Evolutionary conservation across 2,329 filamentous ascomycete genomes (phyloP).

Genomic region (Cordyceps sp.): DNA sequence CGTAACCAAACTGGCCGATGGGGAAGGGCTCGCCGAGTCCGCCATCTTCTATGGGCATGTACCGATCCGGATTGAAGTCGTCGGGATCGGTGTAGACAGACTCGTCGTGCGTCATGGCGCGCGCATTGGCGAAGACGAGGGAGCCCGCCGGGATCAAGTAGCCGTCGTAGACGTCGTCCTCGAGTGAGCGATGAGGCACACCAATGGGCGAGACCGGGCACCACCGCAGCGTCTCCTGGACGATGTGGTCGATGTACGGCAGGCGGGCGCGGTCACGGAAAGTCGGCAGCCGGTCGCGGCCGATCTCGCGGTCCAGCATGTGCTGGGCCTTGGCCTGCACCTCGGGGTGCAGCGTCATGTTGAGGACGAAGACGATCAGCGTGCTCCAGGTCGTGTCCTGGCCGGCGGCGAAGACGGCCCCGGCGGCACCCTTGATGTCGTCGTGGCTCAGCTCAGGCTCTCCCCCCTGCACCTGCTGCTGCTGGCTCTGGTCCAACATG

Average conservation of each 20-base stretch:
- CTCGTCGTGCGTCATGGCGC: constrained; percentile 26
- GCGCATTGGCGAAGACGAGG: constrained; percentile 23
- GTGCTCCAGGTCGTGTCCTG: constrained; percentile 27
- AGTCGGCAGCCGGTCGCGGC: constrained; percentile 24
- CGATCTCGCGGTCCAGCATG: constrained; percentile 29
- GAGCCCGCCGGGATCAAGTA: constrained; percentile 40
- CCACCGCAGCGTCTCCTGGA: constrained; percentile 29
- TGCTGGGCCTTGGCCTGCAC: constrained; percentile 28
- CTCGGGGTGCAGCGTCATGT: constrained; percentile 22
- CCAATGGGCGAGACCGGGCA: constrained; percentile 28
- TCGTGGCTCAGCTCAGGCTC: constrained; percentile 18
- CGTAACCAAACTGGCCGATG: constrained; percentile 33
- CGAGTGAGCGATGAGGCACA: constrained; percentile 35
- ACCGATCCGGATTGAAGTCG: constrained; percentile 28
- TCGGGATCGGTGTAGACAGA: constrained; percentile 22
- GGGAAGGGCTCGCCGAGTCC: constrained; percentile 27
- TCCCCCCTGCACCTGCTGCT: constrained; percentile 9
- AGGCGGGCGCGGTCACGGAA: constrained; percentile 26
- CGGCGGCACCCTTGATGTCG: constrained; percentile 32
- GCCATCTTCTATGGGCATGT: constrained; percentile 14
- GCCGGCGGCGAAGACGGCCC: constrained; percentile 29
- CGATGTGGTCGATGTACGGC: constrained; percentile 25
- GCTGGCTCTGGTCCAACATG: constrained; percentile 10
- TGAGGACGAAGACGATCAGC: constrained; percentile 26
- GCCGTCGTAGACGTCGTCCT: constrained; percentile 39